Evolutionary conservation across 164 flowering plant genomes (phyloP).

Genomic region (Stephania japonica): DNA sequence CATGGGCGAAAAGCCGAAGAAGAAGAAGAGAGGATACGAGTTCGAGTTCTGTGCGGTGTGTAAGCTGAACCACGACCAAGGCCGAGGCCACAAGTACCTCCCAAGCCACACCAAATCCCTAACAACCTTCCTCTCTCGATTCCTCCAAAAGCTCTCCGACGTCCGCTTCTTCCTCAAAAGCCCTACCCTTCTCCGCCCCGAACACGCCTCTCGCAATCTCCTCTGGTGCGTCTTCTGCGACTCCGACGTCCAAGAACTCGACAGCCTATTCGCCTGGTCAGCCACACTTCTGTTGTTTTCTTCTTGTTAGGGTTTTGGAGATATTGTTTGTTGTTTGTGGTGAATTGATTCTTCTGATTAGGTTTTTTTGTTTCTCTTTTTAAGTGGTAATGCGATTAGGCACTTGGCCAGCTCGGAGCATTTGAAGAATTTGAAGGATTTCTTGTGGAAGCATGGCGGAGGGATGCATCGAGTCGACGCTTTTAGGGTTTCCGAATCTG

Average conservation of each 20-base stretch:
- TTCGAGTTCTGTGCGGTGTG: constrained; percentile 86
- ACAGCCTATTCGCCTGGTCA: constrained; percentile 61
- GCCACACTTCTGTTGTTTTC: not conserved
- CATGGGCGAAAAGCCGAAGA: not conserved
- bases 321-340: constrained; percentile 1
- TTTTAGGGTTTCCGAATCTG: constrained; percentile 49
- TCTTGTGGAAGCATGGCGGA: constrained; percentile 72
- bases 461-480: constrained; percentile 50
- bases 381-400: constrained; percentile 58
- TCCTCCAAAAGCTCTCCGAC: constrained; percentile 53
- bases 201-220: constrained; percentile 47
- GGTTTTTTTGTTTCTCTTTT: not conserved
- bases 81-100: constrained; percentile 68
- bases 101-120: constrained; percentile 62
- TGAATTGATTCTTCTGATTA: not conserved
- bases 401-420: constrained; percentile 72
- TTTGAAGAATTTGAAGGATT: constrained; percentile 59
- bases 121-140: constrained; percentile 56
- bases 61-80: constrained; percentile 63
- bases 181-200: constrained; percentile 48
- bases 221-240: constrained; percentile 92
- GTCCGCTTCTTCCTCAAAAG: constrained; percentile 55
- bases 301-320: not conserved
- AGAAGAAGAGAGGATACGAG: constrained; percentile 22
- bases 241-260: constrained; percentile 41